These are phyloP conservation scores for Paecilomyces sp. DNA, from an alignment of 2,329 filamentous ascomycete species.

Conservation along the genomic window DNA sequence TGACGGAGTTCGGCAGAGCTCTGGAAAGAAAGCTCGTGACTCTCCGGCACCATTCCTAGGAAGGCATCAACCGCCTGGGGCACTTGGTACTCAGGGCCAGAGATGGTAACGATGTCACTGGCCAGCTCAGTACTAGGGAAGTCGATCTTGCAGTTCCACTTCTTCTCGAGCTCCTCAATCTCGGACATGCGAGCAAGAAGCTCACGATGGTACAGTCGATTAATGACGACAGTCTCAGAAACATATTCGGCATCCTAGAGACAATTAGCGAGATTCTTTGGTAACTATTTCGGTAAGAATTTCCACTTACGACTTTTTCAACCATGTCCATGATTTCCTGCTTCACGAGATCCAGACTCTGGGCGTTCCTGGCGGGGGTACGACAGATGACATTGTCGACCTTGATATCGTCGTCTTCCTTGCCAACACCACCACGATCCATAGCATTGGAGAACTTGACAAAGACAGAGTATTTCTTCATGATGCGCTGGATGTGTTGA, in stretches of 20 bases:
- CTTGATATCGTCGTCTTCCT: conserved; percentile 96
- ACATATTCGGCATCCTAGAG: conserved; percentile 87
- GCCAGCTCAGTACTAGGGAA: conserved; percentile 97
- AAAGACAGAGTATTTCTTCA: conserved; percentile 99
- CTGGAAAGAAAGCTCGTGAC: conserved; percentile 81
- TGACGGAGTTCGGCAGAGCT: conserved; percentile 68
- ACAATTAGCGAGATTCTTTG: neutral
- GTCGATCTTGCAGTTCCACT: conserved; percentile 99
- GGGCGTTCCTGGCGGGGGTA: conserved; percentile 91
- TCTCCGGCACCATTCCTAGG: conserved; percentile 94
- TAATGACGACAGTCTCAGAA: conserved; percentile 85
- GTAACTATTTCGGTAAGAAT: conserved; percentile 3
- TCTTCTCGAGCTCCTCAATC: conserved; percentile 93
- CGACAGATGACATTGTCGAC: conserved; percentile 99
- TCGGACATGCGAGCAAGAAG: conserved; percentile 80
- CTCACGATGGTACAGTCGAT: conserved; percentile 91
- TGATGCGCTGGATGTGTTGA: conserved; percentile 97
- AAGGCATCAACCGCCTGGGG: conserved; percentile 95
- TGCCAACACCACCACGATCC: conserved; percentile 88
- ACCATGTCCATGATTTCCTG: conserved; percentile 99
- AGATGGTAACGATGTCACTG: conserved; percentile 91
- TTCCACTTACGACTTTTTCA: conserved; percentile 67
- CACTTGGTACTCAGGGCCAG: conserved; percentile 95
- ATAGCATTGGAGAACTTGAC: conserved; percentile 99
- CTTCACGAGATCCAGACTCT: conserved; percentile 94